Evolutionary conservation across 1,139 yeast species (phyloP), one percentile per base, ranked within the genome.

Genomic region (Yamadazyma songkhlaensis): DNA sequence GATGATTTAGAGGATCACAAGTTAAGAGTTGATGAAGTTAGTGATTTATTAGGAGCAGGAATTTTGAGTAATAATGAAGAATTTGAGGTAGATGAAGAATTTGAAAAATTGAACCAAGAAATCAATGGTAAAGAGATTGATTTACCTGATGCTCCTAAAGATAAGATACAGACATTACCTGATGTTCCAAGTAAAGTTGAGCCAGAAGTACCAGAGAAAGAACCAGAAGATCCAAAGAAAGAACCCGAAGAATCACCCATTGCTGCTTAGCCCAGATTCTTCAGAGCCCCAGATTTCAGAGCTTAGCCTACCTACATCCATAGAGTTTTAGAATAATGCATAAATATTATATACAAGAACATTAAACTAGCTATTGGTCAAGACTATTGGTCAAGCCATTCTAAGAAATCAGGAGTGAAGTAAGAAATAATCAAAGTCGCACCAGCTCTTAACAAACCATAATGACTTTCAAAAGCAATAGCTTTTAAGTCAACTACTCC

Each of bases 391-490:
- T 74, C 75, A 49, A 90, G 72, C 99, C 98, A 92, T 23, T 88
- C 97, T 59, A 92, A 74, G 53, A 92, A 89, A 52, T 92, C 96
- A 3, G 99, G 99, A 2, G 98, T 86, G 56, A 92, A 88, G 64
- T 92, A 92, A 40, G 95, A 81, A 52, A 92, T 89, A 45, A 94
- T 79, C 50, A 92, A 67, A 55, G 92, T 79, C 13, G 98, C 97
- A 39, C 99, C 99, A 1, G 99, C 98, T 62, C 99, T 78, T 48
- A 92, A 72, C 53, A 86, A 82, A 2, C 98, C 97, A 48, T 86
- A 74, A 51, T 92, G 96, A 37, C 95, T 72, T 64, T 92, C 99
- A 55, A 85, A 86, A 0, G 97, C 98, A 63, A 92, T 84, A 7
- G 79, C 73, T 61, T 88, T 84, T 61, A 94, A 73, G 59, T 92